Base-by-base conservation (phyloP, 2,329 filamentous ascomycete genomes). In the Colletotrichum limetticola region DNA sequence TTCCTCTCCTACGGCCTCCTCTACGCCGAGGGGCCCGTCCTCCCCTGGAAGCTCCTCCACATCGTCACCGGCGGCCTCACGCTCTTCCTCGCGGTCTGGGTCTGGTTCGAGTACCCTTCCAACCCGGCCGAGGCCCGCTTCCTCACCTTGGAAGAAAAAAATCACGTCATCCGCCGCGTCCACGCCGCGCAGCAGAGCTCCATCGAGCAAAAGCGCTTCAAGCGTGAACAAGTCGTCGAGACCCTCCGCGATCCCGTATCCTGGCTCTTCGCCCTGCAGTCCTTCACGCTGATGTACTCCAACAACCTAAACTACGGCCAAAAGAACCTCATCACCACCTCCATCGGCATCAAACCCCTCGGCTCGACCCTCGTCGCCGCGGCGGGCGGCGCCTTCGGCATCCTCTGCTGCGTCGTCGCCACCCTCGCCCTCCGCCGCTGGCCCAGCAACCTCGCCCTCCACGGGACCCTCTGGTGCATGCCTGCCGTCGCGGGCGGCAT, bases 1-100 rank as follows among this genome's bases (percentile, higher is more conserved):
- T 80, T 85, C 28, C 77, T 85, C 3, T 81, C 83, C 0, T 85
- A 85, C 65, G 84, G 83, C 1, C 78, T 85, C 0, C 79, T 85
- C 3, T 85, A 79, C 71, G 81, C 75, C 49, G 75, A 80, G 6
- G 78, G 78, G 16, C 53, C 71, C 3, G 78, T 82, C 2, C 74
- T 79, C 1, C 81, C 82, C 1, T 83, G 83, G 83, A 84, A 84
- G 71, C 73, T 83, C 0, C 81, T 84, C 61, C 83, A 83, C 78
- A 79, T 85, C 12, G 77, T 82, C 42, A 84, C 81, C 0, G 83
- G 83, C 1, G 79, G 79, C 0, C 58, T 83, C 1, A 82, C 83
- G 0, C 63, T 84, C 0, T 1, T 84, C 1, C 75, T 84, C 0
- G 77, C 82, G 1, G 68, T 81, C 1, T 79, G 78, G 49, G 79